Base-by-base conservation (phyloP, 2,329 filamentous ascomycete genomes). In the Lasiodiplodia gonubiensis region DNA sequence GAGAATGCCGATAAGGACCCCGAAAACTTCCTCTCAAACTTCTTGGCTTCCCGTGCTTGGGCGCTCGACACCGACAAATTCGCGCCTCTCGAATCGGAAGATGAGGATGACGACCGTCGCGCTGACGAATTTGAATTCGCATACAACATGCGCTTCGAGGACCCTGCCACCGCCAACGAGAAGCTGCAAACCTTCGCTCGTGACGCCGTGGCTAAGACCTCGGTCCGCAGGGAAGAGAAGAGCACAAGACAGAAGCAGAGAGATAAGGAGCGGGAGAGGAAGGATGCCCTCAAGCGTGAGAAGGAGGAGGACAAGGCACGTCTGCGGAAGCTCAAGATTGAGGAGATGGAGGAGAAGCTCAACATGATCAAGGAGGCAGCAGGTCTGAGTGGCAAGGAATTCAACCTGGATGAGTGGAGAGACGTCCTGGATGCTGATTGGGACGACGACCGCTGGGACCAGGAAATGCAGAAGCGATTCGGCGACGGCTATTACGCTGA, bases 121-220 rank as follows among this genome's bases (percentile, higher is more conserved):
- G 94, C 94, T 30, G 94, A 98, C 53, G 88, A 90, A 69, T 97
- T 94, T 74, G 95, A 99, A 80, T 86, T 92, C 71, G 94, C 94
- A 4, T 99, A 97, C 82, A 99, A 99, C 81, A 82, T 97, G 80
- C 91, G 95, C 39, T 99, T 99, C 75, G 95, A 99, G 77, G 92
- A 98, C 73, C 93, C 95, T 0, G 86, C 86, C 68, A 93, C 92
- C 76, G 89, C 92, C 73, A 97, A 97, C 76, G 93, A 97, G 79
- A 89, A 91, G 60, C 84, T 99, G 37, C 89, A 91, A 74, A 93
- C 94, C 6, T 97, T 97, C 80, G 91, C 94, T 67, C 90, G 94
- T 88, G 93, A 97, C 76, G 86, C 93, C 21, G 90, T 91, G 46
- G 90, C 90, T 48, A 89, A 90, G 70, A 91, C 92, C 71, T 95